Conservation (phyloP, 1,284 basidiomycete genomes). For the Ceratobasidium sp. region DNA sequence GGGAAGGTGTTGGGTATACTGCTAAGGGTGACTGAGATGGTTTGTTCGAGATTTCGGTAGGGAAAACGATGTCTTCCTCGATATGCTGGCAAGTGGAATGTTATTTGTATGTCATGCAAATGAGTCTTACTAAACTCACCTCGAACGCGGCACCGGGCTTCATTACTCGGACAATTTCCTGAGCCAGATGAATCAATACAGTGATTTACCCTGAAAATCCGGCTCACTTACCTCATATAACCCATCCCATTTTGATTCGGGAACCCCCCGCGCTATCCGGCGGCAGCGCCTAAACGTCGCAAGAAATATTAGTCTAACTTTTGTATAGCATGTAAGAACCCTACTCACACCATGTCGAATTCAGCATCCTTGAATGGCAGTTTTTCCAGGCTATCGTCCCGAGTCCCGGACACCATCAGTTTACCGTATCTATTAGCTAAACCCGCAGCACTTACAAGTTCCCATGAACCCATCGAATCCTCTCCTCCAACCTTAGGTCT, state of each 20-base stretch:
- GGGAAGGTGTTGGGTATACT: conserved; percentile 40
- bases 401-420: background rate
- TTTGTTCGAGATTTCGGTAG: conserved; percentile 32
- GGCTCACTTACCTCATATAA: conserved; percentile 29
- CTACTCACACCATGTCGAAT: conserved; percentile 40
- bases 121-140: background rate
- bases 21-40: conserved; percentile 14
- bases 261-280: conserved; percentile 38
- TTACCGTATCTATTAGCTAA: background rate
- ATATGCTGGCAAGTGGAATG: conserved; percentile 15
- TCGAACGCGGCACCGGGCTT: conserved; percentile 42
- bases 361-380: conserved; percentile 33
- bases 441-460: conserved; percentile 40
- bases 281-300: conserved; percentile 32
- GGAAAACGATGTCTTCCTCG: conserved; percentile 42
- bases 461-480: conserved; percentile 43
- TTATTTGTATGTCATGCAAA: background rate
- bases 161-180: conserved; percentile 45
- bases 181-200: conserved; percentile 67
- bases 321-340: background rate
- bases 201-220: background rate
- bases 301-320: background rate
- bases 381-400: conserved; percentile 25
- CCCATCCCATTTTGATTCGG: conserved; percentile 36
- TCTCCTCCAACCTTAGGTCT: conserved; percentile 27